phyloP scores from a whole-genome alignment of 164 flowering plant genomes.

The Magnolia kwangsiensis region DNA sequence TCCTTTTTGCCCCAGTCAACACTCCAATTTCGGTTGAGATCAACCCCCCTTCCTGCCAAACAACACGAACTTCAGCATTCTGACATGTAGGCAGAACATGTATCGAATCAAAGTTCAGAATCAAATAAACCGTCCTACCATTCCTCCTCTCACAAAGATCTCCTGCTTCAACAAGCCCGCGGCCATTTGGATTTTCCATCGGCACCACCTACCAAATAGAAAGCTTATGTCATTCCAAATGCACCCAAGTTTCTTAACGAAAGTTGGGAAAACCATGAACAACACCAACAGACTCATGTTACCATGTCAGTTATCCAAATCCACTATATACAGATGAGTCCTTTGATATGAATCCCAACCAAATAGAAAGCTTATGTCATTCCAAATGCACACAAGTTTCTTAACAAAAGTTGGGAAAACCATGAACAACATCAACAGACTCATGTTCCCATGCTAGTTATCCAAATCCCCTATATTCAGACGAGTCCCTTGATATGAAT shows the following conservation, averaged over 20 bases:
- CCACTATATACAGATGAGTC: no score
- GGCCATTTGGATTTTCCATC: conserved; percentile 93
- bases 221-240: conserved; percentile 8
- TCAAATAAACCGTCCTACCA: conserved; percentile 42
- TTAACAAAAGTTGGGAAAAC: not conserved
- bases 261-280: not conserved
- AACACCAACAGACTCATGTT: not conserved
- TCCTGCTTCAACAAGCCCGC: conserved; percentile 90
- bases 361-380: conserved; percentile 11
- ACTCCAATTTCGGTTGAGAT: conserved; percentile 98
- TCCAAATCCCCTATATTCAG: no score
- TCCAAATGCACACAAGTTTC: not conserved
- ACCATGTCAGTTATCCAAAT: no score
- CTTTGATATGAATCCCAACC: no score
- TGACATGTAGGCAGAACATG: not conserved
- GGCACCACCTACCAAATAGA: conserved; percentile 71
- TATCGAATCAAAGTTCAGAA: not conserved
- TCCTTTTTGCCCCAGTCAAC: conserved; percentile 99
- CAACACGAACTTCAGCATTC: conserved; percentile 16
- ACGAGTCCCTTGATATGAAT: no score
- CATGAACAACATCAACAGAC: not conserved
- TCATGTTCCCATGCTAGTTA: not conserved
- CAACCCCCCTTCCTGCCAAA: conserved; percentile 94
- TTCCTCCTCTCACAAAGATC: conserved; percentile 97
- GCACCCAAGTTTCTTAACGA: not conserved